phyloP scores from a whole-genome alignment of 2,329 filamentous ascomycete species.

The Gnomoniopsis smithogilvyi region DNA sequence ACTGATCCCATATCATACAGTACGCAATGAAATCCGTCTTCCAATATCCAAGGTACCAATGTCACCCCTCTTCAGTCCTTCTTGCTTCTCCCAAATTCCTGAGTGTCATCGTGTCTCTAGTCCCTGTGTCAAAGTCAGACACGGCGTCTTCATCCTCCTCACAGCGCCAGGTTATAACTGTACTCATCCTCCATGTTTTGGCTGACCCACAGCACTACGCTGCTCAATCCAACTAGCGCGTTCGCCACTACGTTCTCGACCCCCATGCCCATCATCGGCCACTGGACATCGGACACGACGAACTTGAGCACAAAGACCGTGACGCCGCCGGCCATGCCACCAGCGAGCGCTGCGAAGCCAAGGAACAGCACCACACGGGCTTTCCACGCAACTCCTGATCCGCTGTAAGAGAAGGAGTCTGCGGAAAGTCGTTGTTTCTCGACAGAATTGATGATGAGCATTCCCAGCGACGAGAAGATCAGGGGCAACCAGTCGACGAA shows the following conservation, averaged over 20 bases:
- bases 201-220: conserved; percentile 64
- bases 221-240: conserved; percentile 59
- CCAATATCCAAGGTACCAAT: neutral
- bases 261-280: conserved; percentile 62
- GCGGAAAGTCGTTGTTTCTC: conserved; percentile 63
- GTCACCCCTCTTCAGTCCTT: neutral
- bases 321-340: conserved; percentile 67
- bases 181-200: conserved; percentile 75
- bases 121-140: neutral
- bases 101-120: neutral
- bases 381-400: conserved; percentile 65
- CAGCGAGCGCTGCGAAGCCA: conserved; percentile 62
- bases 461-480: conserved; percentile 63
- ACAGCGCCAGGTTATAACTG: conserved; percentile 63
- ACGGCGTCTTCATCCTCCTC: conserved; percentile 16
- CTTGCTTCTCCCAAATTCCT: neutral
- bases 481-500: conserved; percentile 70
- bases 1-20: conserved; percentile 5
- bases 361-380: conserved; percentile 65
- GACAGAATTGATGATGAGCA: conserved; percentile 70
- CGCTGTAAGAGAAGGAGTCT: conserved; percentile 61
- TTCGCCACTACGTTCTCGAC: conserved; percentile 66
- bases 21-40: conserved; percentile 1
- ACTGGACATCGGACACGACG: conserved; percentile 52
- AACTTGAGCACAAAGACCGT: conserved; percentile 66